These are phyloP conservation scores for Cyberlindnera euphorbiae DNA, from an alignment of 805 yeast species.

Conservation along the genomic window DNA sequence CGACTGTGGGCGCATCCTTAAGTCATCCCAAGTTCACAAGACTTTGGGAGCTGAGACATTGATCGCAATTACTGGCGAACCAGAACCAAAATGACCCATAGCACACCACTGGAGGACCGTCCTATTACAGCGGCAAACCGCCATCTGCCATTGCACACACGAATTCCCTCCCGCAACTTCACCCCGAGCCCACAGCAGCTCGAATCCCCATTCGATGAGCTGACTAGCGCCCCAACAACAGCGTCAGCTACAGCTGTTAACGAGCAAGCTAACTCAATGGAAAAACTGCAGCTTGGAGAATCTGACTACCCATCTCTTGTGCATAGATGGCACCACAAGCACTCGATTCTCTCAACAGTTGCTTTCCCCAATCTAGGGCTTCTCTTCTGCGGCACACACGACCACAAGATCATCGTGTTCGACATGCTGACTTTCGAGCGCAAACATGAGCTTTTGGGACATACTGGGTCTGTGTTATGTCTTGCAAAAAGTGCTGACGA, in stretches of 20 bases:
- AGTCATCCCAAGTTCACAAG: too few relatives aligned
- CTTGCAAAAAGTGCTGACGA: slow-evolving; percentile 51
- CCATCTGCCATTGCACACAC: slow-evolving; percentile 10
- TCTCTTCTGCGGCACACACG: slow-evolving; percentile 88
- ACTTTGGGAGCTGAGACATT: too few relatives aligned
- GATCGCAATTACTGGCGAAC: too few relatives aligned
- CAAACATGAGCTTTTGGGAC: slow-evolving; percentile 51
- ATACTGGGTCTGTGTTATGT: slow-evolving; percentile 71
- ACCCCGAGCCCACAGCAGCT: slow-evolving; percentile 16
- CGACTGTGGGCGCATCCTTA: too few relatives aligned
- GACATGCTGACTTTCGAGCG: slow-evolving; percentile 62
- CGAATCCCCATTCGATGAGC: not conserved
- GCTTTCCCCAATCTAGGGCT: slow-evolving; percentile 54
- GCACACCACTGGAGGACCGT: slow-evolving; percentile 17
- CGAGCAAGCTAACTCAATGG: not conserved
- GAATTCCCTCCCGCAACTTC: slow-evolving; percentile 17
- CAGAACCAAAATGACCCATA: slow-evolving; percentile 10
- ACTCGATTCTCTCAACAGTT: slow-evolving; percentile 68
- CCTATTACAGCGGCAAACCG: slow-evolving; percentile 16
- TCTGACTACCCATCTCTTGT: slow-evolving; percentile 29
- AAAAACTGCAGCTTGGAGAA: not conserved
- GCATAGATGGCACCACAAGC: slow-evolving; percentile 74
- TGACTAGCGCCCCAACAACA: too few relatives aligned
- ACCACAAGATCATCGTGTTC: slow-evolving; percentile 68
- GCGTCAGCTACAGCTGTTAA: not conserved